phyloP scores from a whole-genome alignment of 352 stramenopile species.

The Elongisporangium prolatum region DNA sequence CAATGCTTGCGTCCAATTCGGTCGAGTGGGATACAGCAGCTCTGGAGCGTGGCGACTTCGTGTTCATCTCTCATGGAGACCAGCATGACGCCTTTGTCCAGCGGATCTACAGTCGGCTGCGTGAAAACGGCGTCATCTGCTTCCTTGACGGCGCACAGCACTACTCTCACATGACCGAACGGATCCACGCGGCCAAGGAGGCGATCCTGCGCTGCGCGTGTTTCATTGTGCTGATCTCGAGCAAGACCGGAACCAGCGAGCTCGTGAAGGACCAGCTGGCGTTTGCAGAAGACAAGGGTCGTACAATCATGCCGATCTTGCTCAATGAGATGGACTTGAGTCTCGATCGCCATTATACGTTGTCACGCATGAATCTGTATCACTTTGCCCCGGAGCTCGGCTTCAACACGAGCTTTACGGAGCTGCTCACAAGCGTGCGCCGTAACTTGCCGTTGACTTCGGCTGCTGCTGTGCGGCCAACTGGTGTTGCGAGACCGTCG shows the following conservation, averaged over 20 bases:
- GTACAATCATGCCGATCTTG: slow-evolving; percentile 68
- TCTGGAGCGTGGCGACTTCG: slow-evolving; percentile 39
- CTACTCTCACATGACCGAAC: slow-evolving; percentile 48
- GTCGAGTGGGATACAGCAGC: slow-evolving; percentile 31
- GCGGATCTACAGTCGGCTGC: slow-evolving; percentile 51
- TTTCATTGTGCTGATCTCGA: slow-evolving; percentile 72
- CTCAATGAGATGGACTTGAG: slow-evolving; percentile 70
- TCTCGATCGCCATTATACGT: slow-evolving; percentile 74
- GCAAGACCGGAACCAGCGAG: slow-evolving; percentile 56
- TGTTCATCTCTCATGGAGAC: slow-evolving; percentile 72
- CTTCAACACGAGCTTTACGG: slow-evolving; percentile 70
- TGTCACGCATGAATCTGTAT: slow-evolving; percentile 63
- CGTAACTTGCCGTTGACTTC: slow-evolving; percentile 24
- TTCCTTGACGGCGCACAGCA: slow-evolving; percentile 45
- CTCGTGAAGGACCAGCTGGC: slow-evolving; percentile 78
- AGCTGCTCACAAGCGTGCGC: slow-evolving; percentile 39
- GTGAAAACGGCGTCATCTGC: slow-evolving; percentile 44
- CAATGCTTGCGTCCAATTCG: slow-evolving; percentile 21
- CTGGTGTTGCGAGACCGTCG: not conserved
- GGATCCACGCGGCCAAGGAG: slow-evolving; percentile 67
- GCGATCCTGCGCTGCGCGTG: slow-evolving; percentile 73
- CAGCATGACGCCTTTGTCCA: slow-evolving; percentile 60
- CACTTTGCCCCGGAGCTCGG: slow-evolving; percentile 79
- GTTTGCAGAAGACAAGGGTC: slow-evolving; percentile 77
- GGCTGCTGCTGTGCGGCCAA: not conserved